Conservation (phyloP, 2,329 filamentous ascomycete genomes). For the Fusarium graminum region DNA sequence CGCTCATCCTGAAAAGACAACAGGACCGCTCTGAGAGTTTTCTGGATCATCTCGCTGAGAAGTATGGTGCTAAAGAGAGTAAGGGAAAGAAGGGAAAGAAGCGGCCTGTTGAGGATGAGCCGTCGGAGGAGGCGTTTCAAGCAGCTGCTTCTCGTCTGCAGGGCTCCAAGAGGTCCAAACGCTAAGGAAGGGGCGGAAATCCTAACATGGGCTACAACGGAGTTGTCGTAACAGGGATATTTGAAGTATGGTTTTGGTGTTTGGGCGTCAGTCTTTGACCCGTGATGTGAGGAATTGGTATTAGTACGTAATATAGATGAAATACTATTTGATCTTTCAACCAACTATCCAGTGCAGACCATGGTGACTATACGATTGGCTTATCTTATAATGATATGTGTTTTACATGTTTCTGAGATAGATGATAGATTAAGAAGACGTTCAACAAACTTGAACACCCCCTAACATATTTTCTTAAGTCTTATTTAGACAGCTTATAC, state of each 20-base stretch:
- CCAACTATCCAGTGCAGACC: not conserved
- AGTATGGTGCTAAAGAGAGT: constrained; percentile 69
- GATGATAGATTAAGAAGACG: too few relatives aligned
- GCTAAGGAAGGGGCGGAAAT: constrained; percentile 10
- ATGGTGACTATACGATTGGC: not conserved
- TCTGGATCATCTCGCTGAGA: constrained; percentile 80
- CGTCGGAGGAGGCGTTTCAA: constrained; percentile 72
- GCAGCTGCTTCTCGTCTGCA: constrained; percentile 65
- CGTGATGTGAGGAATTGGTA: not conserved
- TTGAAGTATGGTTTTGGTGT: constrained; percentile 14
- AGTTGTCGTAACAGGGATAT: constrained; percentile 3
- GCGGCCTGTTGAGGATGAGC: constrained; percentile 70
- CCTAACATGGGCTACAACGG: constrained; percentile 5
- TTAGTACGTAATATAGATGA: not conserved
- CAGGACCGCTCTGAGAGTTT: constrained; percentile 71
- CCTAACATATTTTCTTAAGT: too few relatives aligned
- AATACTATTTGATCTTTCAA: not conserved
- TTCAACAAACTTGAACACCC: too few relatives aligned
- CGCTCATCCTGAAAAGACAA: constrained; percentile 80
- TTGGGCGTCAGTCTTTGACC: constrained; percentile 8
- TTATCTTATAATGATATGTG: too few relatives aligned
- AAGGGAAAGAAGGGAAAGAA: constrained; percentile 67
- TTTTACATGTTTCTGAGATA: too few relatives aligned
- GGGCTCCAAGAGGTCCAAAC: constrained; percentile 46
- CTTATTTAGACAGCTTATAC: too few relatives aligned